A percentile compares a stretch with the other conserved stretches of the same genome.
phyloP scores from a whole-genome alignment of 768 basidiomycete species.

The Leccinum imitatum region DNA sequence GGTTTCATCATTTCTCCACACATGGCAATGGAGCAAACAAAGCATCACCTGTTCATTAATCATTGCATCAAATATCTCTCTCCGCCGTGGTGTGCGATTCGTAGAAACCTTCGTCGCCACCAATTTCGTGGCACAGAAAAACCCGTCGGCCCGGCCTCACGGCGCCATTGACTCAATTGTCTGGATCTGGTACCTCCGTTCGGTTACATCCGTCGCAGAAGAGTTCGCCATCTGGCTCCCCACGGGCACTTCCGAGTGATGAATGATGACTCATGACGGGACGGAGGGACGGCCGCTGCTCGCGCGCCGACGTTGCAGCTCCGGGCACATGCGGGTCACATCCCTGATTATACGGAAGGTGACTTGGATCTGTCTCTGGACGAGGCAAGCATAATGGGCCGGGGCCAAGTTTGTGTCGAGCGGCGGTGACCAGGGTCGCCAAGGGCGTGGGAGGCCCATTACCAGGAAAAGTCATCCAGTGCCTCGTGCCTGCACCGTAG shows the following conservation, averaged over 20 bases:
- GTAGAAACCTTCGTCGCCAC: neutral
- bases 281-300: neutral
- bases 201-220: conserved; percentile 24
- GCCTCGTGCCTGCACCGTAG: conserved; percentile 32
- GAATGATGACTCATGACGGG: conserved; percentile 11
- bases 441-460: conserved; percentile 26
- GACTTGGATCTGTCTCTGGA: conserved; percentile 1
- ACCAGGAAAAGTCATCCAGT: conserved; percentile 11
- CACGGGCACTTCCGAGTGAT: conserved; percentile 25
- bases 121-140: conserved; percentile 5
- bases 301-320: conserved; percentile 5
- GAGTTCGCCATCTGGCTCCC: conserved; percentile 12
- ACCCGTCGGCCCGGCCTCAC: conserved; percentile 9
- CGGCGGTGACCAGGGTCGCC: conserved; percentile 25
- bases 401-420: neutral
- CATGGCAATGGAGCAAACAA: neutral
- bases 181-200: conserved; percentile 27
- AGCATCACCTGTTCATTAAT: neutral
- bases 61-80: neutral
- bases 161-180: conserved; percentile 12
- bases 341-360: neutral
- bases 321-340: neutral
- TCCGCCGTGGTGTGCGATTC: neutral
- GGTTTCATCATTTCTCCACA: conserved; percentile 4
- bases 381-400: neutral